phyloP scores from a whole-genome alignment of 495 filamentous ascomycete genomes.

The Lindgomyces ingoldianus region DNA sequence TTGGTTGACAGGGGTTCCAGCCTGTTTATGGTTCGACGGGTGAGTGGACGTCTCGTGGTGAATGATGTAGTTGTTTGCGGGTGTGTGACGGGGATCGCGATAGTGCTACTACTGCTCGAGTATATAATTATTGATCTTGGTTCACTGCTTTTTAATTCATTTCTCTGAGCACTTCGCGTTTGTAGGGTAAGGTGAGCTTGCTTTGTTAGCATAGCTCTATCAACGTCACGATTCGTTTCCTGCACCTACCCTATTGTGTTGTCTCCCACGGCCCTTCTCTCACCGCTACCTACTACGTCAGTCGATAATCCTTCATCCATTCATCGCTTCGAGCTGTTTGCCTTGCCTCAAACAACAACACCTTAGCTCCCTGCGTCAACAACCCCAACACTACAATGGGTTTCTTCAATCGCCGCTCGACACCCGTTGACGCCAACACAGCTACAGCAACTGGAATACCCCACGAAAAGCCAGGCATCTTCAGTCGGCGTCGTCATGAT shows the following conservation, averaged over 20 bases:
- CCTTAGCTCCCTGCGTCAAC: background rate
- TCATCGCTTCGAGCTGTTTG: background rate
- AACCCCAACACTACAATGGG: constrained; percentile 16
- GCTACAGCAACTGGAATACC: constrained; percentile 25
- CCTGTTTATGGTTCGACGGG: constrained; percentile 3
- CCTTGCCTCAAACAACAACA: background rate
- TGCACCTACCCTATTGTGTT: no score
- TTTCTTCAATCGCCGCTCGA: constrained; percentile 31
- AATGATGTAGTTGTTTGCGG: constrained; percentile 7
- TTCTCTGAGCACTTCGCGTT: background rate
- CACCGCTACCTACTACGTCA: background rate
- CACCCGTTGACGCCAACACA: constrained; percentile 28
- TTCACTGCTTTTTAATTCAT: background rate
- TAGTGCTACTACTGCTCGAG: background rate
- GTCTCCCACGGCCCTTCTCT: no score
- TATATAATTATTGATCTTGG: background rate
- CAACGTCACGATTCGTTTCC: no score
- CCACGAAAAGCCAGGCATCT: constrained; percentile 18
- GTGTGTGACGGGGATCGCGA: background rate
- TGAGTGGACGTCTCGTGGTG: background rate
- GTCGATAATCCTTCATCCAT: background rate
- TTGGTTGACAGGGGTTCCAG: constrained; percentile 8
- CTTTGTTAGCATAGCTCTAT: no score
- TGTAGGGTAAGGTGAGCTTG: no score
- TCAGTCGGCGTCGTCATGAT: constrained; percentile 1